Conservation (phyloP, 371 early-diverging fungal genomes). For the Zychaea mexicana region DNA sequence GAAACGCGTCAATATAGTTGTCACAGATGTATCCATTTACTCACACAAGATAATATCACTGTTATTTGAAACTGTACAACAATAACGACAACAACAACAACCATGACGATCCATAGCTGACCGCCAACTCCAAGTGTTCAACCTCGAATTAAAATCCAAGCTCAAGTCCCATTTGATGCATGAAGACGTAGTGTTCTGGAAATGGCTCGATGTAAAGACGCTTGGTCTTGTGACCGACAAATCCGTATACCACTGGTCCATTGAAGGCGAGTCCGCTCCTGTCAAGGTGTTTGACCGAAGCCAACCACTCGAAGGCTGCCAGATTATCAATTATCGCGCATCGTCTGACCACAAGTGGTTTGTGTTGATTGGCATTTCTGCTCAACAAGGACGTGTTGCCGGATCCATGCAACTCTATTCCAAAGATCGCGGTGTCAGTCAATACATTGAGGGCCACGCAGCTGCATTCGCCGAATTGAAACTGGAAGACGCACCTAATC, state of each 20-base stretch:
- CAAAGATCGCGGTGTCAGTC: conserved; percentile 90
- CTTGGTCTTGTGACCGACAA: conserved; percentile 91
- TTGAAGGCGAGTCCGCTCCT: conserved; percentile 89
- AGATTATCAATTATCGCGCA: conserved; percentile 94
- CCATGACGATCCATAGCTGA: too few relatives aligned
- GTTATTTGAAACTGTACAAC: too few relatives aligned
- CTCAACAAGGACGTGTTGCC: conserved; percentile 87
- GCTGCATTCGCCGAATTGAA: conserved; percentile 92
- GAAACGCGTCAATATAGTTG: too few relatives aligned
- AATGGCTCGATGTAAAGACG: conserved; percentile 86
- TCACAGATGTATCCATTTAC: not conserved
- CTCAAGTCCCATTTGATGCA: conserved; percentile 90
- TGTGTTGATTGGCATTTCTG: conserved; percentile 93
- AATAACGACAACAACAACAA: too few relatives aligned
- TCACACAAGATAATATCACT: not conserved
- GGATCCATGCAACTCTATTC: conserved; percentile 97
- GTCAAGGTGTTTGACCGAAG: conserved; percentile 94
- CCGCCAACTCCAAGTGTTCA: conserved; percentile 94
- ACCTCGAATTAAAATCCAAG: conserved; percentile 93
- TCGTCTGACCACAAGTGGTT: conserved; percentile 93
- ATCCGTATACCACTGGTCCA: conserved; percentile 95
- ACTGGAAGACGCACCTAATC: conserved; percentile 73
- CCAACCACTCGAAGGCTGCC: conserved; percentile 75
- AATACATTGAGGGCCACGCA: conserved; percentile 96
- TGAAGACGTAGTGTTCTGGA: conserved; percentile 97